Base-by-base conservation (phyloP, 2,329 filamentous ascomycete genomes). In the Colletotrichum sp. region DNA sequence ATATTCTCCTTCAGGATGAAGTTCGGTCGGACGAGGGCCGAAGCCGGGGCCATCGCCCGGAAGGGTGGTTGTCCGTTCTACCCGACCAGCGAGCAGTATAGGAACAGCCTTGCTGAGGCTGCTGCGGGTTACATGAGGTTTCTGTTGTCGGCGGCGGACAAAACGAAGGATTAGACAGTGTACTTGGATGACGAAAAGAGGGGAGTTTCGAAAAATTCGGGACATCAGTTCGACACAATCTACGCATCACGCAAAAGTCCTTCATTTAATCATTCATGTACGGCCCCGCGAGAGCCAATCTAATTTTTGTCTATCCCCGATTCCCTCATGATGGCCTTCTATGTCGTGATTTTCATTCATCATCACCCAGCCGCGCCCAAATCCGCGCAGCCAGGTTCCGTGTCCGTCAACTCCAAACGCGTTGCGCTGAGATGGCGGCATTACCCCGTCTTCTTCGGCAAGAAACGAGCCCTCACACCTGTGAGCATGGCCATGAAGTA, bases 401-500 rank as follows among this genome's bases (percentile, higher is more conserved):
- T 30, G 6, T 18, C 15, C 24, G 3, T 62, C 18, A 1, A 32
- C 15, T 0, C 13, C 8, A 28, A 32, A 2, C 26, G 15, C 12
- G 9, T 26, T 18, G 6, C 18, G 18, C 18, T 49, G 10, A 5
- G 0, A 12, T 21, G 6, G 4, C 44, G 10, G 10, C 44, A 49
- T 49, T 49, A 49, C 10, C 10, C 39, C 9, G n/a, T 36, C 52
- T 62, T 60, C 39, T 68, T 72, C 3, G 78, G 74, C 10, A 81
- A 28, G 44, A 90, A 90, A 1, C 83, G 81, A 1, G 80, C 88
- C 77, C 81, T 87, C 5, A 88, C 86, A 0, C 88, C 89, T 0
- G 86, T 88, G 78, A 90, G 76, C 86, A 90, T 89, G 1, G 88
- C 89, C 80, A 91, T 81, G 71, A 90, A 91, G 71, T 90, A 90